These are phyloP conservation scores for Capsella rubella DNA, from an alignment of 441 rosid genomes.

Conservation along the genomic window DNA sequence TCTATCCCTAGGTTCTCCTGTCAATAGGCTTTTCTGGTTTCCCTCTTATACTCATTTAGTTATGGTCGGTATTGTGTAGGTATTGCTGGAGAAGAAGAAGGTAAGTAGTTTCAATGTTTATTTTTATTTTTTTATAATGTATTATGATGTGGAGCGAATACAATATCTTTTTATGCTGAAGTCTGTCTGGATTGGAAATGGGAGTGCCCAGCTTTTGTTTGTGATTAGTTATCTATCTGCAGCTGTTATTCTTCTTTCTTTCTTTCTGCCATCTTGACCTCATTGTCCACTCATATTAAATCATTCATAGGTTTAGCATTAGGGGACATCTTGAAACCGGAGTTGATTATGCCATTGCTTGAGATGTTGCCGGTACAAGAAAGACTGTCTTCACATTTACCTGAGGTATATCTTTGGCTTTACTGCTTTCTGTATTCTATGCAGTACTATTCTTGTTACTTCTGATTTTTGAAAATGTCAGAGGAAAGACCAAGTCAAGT, in stretches of 20 bases:
- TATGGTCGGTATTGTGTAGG: conserved; percentile 54
- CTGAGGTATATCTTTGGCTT: conserved; percentile 65
- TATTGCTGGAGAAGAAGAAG: conserved; percentile 71
- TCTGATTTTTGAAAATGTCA: conserved; percentile 26
- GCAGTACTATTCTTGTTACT: conserved; percentile 1
- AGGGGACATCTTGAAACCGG: conserved; percentile 90
- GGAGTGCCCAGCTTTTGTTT: conserved; percentile 16
- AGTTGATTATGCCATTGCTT: conserved; percentile 89
- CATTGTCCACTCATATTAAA: conserved; percentile 21
- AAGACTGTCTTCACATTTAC: conserved; percentile 71
- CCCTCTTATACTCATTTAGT: conserved; percentile 35
- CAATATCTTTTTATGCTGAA: not conserved
- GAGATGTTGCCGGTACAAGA: conserved; percentile 70
- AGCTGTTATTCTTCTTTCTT: conserved; percentile 7
- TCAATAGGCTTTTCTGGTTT: conserved; percentile 21
- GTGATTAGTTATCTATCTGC: conserved; percentile 1
- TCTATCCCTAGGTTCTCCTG: conserved; percentile 20
- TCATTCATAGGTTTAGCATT: conserved; percentile 69
- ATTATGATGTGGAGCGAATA: conserved; percentile 2
- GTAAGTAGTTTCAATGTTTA: conserved; percentile 44
- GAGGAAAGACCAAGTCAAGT: conserved; percentile 7
- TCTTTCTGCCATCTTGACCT: not conserved
- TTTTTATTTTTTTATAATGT: not conserved
- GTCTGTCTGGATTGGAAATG: conserved; percentile 21
- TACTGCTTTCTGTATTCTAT: conserved; percentile 7